A percentile compares a stretch with the other conserved stretches of the same genome.
These are phyloP conservation scores for Trametes gibbosa DNA, from an alignment of 768 basidiomycete species.

Conservation along the genomic window DNA sequence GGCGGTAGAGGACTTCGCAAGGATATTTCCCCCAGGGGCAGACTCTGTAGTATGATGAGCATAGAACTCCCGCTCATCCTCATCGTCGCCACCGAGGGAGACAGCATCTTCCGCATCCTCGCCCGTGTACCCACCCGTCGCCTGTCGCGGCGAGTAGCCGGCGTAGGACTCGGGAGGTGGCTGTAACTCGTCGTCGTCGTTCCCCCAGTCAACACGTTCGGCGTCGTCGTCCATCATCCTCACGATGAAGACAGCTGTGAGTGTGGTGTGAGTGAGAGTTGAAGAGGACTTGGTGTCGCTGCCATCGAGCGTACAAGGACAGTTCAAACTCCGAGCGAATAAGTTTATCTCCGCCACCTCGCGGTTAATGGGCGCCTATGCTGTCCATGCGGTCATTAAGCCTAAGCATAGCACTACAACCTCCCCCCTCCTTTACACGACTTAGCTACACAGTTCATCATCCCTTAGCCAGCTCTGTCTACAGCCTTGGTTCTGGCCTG, in stretches of 20 bases:
- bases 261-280: conserved; percentile 2
- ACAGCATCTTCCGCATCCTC: conserved; percentile 61
- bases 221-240: conserved; percentile 60
- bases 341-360: background rate
- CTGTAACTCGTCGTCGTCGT: conserved; percentile 44
- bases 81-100: conserved; percentile 64
- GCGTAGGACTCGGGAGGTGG: conserved; percentile 7
- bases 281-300: conserved; percentile 4
- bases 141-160: conserved; percentile 11
- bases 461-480: background rate
- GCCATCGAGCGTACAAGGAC: background rate
- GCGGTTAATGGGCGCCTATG: conserved; percentile 1
- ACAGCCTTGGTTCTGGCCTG: background rate
- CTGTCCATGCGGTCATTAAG: conserved; percentile 4
- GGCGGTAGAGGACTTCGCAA: conserved; percentile 7
- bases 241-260: conserved; percentile 13
- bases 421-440: background rate
- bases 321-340: conserved; percentile 7
- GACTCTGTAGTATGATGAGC: conserved; percentile 42
- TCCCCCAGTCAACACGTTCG: conserved; percentile 71
- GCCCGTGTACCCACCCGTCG: conserved; percentile 19
- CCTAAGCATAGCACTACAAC: background rate
- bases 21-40: background rate
- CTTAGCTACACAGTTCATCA: background rate
- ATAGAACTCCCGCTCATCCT: conserved; percentile 59